Evolutionary conservation across 2,329 filamentous ascomycete genomes (phyloP), one percentile per base, ranked within the genome.

Genomic region (Trichophyton mentagrophytes): DNA sequence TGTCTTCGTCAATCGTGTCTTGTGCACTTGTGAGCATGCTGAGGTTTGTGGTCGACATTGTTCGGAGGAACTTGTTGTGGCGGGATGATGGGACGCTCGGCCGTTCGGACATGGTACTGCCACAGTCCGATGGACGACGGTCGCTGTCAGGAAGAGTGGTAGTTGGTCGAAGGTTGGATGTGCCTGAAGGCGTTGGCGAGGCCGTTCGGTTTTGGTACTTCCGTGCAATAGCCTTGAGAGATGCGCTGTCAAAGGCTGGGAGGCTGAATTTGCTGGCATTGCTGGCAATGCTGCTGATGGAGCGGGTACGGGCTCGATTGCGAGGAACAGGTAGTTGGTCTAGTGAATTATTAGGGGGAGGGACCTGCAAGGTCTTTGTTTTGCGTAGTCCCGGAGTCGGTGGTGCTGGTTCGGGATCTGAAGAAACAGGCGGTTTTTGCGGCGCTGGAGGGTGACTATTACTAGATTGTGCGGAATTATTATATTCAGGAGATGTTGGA

Each of bases 201-300:
- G 36, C 27, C 22, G 46, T 20, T 15, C 59, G 33, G 20, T 38
- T 57, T 60, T 25, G 61, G 46, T 64, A 64, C 9, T 61, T 55
- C 33, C 62, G 61, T 3, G 61, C 46, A 33, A 62, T 57, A 9
- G 36, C 55, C 15, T 60, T 64, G 25, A 63, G 38, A 4, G 63
- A 63, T 11, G 59, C 42, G 42, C 56, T 59, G n/a, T 65, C 63
- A 15, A 62, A 59, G 2, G 58, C 27, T 2, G 63, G 62, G n/a
- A 61, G 17, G 25, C 59, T 63, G 60, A 62, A 61, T 57, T 64
- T 64, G 59, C 64, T 65, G 17, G 60, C 61, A 11, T 47, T 63
- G 55, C 64, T 65, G 8, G 63, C 59, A 40, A 63, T 61, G 57
- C 64, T 65, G 53, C 59, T 64, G 33, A 65, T 63, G 11, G 64